A percentile compares a stretch with the other conserved stretches of the same genome.
Conservation (phyloP, 306 rosid genomes). For the Arachis hypogaea region DNA sequence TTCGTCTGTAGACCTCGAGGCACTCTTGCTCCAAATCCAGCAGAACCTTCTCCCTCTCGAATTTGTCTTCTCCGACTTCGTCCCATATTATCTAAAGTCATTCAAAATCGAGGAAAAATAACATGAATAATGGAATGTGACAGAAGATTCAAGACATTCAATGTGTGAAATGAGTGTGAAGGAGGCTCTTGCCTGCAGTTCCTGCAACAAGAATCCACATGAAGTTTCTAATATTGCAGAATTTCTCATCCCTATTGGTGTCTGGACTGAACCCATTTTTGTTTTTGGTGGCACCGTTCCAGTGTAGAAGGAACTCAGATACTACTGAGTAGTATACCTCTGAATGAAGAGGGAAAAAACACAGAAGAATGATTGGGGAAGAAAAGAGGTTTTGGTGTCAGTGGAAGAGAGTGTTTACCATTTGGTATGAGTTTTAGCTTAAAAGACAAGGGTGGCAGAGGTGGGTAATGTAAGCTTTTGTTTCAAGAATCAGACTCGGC, state of each 20-base stretch:
- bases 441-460: constrained; percentile 78
- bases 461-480: constrained; percentile 79
- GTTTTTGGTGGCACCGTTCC: constrained; percentile 40
- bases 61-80: constrained; percentile 93
- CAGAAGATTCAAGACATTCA: constrained; percentile 24
- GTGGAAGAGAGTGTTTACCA: constrained; percentile 48
- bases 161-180: constrained; percentile 17
- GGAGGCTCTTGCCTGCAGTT: constrained; percentile 76
- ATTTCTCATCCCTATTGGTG: constrained; percentile 78
- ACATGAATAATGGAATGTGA: constrained; percentile 6
- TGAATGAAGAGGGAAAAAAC: constrained; percentile 43
- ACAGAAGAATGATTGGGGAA: constrained; percentile 32
- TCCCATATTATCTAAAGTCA: constrained; percentile 89
- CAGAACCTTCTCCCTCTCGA: constrained; percentile 85
- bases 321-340: constrained; percentile 38
- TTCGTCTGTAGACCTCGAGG: constrained; percentile 77
- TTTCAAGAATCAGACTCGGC: constrained; percentile 67
- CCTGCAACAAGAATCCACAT: constrained; percentile 87
- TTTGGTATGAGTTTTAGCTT: constrained; percentile 71
- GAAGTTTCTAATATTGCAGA: constrained; percentile 80
- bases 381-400: constrained; percentile 60
- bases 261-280: constrained; percentile 71
- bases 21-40: constrained; percentile 92
- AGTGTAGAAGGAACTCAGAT: constrained; percentile 40
- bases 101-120: constrained; percentile 14